phyloP scores from a whole-genome alignment of 1,139 yeast genomes.

The Meyerozyma sp. region DNA sequence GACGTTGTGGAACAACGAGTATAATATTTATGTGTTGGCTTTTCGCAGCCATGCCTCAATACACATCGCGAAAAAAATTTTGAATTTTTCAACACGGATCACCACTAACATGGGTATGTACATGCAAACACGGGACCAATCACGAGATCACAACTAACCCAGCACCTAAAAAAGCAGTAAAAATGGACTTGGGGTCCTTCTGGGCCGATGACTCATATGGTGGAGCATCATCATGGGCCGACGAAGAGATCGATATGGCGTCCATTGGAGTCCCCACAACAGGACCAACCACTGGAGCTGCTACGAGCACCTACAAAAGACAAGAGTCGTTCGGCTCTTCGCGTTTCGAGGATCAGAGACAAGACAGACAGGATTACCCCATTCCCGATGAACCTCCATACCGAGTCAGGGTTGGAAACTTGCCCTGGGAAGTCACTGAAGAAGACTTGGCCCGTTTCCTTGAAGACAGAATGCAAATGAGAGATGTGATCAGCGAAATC shows the following conservation, averaged over 20 bases:
- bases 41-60: constrained; percentile 1
- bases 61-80: constrained; percentile 4
- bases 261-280: constrained; percentile 16
- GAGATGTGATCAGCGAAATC: constrained; percentile 51
- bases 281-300: constrained; percentile 4
- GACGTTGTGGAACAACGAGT: constrained; percentile 26
- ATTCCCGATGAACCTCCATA: constrained; percentile 90
- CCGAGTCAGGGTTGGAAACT: constrained; percentile 80
- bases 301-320: constrained; percentile 4
- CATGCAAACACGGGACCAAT: neutral
- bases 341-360: constrained; percentile 11
- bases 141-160: constrained; percentile 18
- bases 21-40: constrained; percentile 6
- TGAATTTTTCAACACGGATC: constrained; percentile 2
- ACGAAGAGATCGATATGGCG: constrained; percentile 23
- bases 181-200: constrained; percentile 49
- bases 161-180: constrained; percentile 40
- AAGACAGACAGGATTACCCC: constrained; percentile 65
- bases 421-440: constrained; percentile 80
- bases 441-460: constrained; percentile 62
- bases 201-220: constrained; percentile 46
- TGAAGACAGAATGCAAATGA: constrained; percentile 51
- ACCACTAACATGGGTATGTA: constrained; percentile 14
- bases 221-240: constrained; percentile 26
- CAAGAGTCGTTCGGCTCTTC: neutral